Evolutionary conservation across 2,329 filamentous ascomycete genomes (phyloP).

Genomic region (Trichoderma sp.): DNA sequence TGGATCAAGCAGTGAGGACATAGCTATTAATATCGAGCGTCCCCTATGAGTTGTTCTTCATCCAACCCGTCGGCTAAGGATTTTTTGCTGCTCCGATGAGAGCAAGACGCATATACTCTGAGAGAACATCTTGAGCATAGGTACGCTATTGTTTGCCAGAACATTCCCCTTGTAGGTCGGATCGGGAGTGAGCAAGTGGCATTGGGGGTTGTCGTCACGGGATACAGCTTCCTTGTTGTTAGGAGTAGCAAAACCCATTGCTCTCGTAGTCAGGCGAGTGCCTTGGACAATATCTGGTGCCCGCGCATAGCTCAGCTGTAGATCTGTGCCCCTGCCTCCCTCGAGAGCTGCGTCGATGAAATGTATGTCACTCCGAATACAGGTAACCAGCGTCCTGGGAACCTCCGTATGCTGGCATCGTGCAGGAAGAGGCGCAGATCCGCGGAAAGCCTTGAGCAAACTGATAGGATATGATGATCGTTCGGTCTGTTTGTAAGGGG

Average conservation of each 20-base stretch:
- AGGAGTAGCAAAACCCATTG: neutral
- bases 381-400: constrained; percentile 36
- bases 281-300: constrained; percentile 25
- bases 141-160: constrained; percentile 32
- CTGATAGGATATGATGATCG: constrained; percentile 42
- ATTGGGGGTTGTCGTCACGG: neutral
- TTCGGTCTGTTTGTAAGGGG: constrained; percentile 33
- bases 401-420: constrained; percentile 27
- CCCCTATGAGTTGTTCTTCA: neutral
- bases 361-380: constrained; percentile 24
- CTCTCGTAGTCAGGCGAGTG: neutral
- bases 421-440: constrained; percentile 34
- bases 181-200: neutral
- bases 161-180: constrained; percentile 43
- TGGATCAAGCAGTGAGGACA: constrained; percentile 23
- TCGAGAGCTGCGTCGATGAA: constrained; percentile 33
- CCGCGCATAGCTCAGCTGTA: constrained; percentile 29
- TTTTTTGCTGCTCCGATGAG: constrained; percentile 18
- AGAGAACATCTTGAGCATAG: constrained; percentile 43
- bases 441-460: constrained; percentile 39
- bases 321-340: constrained; percentile 40
- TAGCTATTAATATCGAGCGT: constrained; percentile 13
- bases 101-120: constrained; percentile 36
- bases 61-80: constrained; percentile 6
- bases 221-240: neutral